Conservation (phyloP, 306 rosid species). For the Cicer arietinum region DNA sequence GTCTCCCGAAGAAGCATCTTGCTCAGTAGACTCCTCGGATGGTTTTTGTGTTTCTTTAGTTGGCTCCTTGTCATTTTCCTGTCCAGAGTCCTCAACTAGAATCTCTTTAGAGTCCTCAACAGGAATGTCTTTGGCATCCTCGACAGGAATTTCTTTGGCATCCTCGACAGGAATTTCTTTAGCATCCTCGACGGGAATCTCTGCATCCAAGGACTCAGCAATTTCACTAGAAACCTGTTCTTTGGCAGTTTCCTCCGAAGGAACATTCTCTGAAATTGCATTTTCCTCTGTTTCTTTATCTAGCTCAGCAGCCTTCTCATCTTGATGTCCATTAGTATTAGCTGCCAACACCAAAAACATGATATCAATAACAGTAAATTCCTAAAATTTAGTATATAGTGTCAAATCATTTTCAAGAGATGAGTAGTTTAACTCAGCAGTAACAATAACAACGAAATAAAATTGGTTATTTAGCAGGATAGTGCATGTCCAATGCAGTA, state of each 20-base stretch:
- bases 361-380: neutral
- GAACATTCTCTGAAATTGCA: constrained; percentile 45
- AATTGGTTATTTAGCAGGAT: too few relatives aligned
- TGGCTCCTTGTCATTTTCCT: constrained; percentile 52
- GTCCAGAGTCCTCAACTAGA: constrained; percentile 49
- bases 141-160: neutral
- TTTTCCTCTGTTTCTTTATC: constrained; percentile 44
- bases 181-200: constrained; percentile 26
- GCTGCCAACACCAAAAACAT: constrained; percentile 52
- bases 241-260: constrained; percentile 22
- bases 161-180: constrained; percentile 40
- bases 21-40: constrained; percentile 47
- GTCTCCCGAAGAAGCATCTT: constrained; percentile 48
- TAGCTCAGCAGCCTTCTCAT: constrained; percentile 46
- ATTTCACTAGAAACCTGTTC: constrained; percentile 47
- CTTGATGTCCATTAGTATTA: constrained; percentile 71
- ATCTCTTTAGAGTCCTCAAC: constrained; percentile 32
- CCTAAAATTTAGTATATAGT: neutral
- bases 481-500: neutral
- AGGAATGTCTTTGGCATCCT: neutral
- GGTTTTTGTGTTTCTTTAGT: constrained; percentile 52
- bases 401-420: neutral
- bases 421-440: too few relatives aligned
- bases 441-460: neutral
- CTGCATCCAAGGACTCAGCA: constrained; percentile 42